Evolutionary conservation across 1,284 basidiomycete species (phyloP).

Genomic region (Kwoniella shivajii): DNA sequence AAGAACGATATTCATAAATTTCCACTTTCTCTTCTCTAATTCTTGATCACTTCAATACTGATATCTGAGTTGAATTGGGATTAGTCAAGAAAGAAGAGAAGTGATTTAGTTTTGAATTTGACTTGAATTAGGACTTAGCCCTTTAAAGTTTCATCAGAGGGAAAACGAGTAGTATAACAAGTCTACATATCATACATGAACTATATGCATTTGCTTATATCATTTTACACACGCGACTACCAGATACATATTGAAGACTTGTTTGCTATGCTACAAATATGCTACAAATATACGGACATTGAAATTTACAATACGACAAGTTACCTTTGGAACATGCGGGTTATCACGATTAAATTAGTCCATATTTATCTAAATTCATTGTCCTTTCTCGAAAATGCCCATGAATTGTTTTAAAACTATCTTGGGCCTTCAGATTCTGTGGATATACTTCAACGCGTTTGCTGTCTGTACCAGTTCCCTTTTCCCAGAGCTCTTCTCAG

Average conservation of each 20-base stretch:
- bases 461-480: not conserved
- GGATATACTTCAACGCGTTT: not conserved
- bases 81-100: not conserved
- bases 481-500: not conserved
- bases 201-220: not conserved
- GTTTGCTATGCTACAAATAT: too few relatives aligned
- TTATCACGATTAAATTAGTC: too few relatives aligned
- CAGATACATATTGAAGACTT: too few relatives aligned
- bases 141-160: slow-evolving; percentile 7
- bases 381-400: too few relatives aligned
- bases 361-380: too few relatives aligned
- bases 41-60: too few relatives aligned
- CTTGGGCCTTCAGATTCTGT: too few relatives aligned
- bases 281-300: too few relatives aligned
- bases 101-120: not conserved
- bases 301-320: too few relatives aligned
- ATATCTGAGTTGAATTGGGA: too few relatives aligned
- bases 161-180: slow-evolving; percentile 26
- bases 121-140: slow-evolving; percentile 22
- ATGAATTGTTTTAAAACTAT: too few relatives aligned
- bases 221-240: not conserved
- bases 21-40: not conserved
- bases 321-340: too few relatives aligned
- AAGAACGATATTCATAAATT: not conserved
- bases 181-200: slow-evolving; percentile 14